Evolutionary conservation across 2,329 filamentous ascomycete species (phyloP).

Genomic region (Microdochium trichocladiopsis): DNA sequence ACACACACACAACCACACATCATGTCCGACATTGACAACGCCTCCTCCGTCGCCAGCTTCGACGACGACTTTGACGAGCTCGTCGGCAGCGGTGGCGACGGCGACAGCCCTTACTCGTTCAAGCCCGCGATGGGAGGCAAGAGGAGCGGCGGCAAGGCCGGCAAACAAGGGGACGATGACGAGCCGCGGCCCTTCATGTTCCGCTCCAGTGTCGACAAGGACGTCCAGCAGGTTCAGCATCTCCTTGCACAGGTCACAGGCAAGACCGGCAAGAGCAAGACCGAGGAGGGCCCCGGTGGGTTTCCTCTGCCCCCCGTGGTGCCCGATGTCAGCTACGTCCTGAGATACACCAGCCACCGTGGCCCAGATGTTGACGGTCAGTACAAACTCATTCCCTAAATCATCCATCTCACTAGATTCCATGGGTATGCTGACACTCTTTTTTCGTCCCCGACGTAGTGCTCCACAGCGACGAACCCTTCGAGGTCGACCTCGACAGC

Average conservation of each 20-base stretch:
- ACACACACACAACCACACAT: too few relatives aligned
- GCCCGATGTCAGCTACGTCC: constrained; percentile 32
- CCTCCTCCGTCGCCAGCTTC: constrained; percentile 24
- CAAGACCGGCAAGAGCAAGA: neutral
- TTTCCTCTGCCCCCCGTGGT: constrained; percentile 18
- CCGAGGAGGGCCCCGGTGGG: constrained; percentile 7
- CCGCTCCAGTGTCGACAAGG: neutral
- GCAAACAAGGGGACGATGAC: neutral
- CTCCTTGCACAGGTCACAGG: neutral
- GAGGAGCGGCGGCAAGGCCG: neutral
- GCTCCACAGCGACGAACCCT: constrained; percentile 28
- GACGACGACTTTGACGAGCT: constrained; percentile 17
- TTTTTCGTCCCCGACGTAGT: constrained; percentile 16
- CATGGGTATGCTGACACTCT: neutral
- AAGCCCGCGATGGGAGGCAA: neutral
- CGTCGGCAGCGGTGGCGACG: neutral
- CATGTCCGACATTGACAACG: constrained; percentile 13
- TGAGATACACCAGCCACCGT: constrained; percentile 27
- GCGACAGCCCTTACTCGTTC: too few relatives aligned
- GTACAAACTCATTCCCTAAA: constrained; percentile 4
- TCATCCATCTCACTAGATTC: neutral
- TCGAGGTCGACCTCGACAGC: constrained; percentile 23
- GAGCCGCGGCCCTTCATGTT: neutral
- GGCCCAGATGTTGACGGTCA: constrained; percentile 28
- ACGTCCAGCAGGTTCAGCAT: neutral